Evolutionary conservation across 176 grass and related monocot species (phyloP), one percentile per base, ranked within the genome.

Genomic region (Ensete ventricosum): DNA sequence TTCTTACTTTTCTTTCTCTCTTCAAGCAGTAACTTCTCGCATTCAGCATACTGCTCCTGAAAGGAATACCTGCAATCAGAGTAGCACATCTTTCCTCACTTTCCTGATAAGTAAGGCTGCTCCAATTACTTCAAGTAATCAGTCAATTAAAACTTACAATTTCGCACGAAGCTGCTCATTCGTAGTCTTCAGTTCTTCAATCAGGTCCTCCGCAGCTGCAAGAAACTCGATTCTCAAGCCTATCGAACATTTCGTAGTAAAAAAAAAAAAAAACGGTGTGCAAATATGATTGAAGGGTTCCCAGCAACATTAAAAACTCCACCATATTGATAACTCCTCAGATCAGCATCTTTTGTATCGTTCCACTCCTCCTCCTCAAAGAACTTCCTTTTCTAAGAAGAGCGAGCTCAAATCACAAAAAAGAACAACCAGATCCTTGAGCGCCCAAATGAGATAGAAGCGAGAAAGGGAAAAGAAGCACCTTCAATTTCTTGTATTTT

Each of bases 381-480:
- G 11, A 83, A 73, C 86, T 82, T 88, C 65, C 78, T 60, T 79
- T 92, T 92, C 89, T 88, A 60, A 71, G 51, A 1, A 19, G 21
- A 83, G 43, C 14, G 14, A 69, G 14, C 59, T 60, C 26, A 57
- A 70, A 53, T 55, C 55, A 64, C 49, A 62, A 71, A 59, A 24
- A 14, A 25, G 19, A 54, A 53, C 22, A 6, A 43, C 34, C 25
- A 10, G 25, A 59, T 9, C 21, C 74, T 78, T 19, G 9, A 26
- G 11, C 14, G n/a, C 11, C 20, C 16, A 22, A 67, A 49, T 52
- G 12, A 29, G 24, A 12, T 1, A 2, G 1, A 73, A 16, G 10
- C 14, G 1, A 48, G 48, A 50, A 27, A 14, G 11, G 13, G 10
- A 62, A 25, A 53, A 9, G 22, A 50, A 23, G 27, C 16, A 79